These are phyloP conservation scores for Lagenidium giganteum DNA, from an alignment of 352 stramenopile species.

Conservation along the genomic window DNA sequence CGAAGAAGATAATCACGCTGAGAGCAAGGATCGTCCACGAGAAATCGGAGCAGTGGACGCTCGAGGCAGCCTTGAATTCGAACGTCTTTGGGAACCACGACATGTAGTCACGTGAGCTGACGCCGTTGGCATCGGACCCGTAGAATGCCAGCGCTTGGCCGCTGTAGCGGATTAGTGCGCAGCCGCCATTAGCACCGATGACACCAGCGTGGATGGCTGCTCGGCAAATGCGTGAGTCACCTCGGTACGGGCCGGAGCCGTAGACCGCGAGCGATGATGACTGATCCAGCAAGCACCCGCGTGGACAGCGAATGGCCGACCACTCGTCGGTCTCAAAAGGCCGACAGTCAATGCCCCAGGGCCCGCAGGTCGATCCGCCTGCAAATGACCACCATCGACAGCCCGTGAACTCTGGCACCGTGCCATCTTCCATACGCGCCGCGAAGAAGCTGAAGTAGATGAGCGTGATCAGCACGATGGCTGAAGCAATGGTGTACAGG, in stretches of 20 bases:
- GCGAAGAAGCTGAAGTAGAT: conserved; percentile 78
- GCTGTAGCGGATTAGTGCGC: conserved; percentile 49
- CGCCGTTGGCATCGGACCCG: conserved; percentile 39
- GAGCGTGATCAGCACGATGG: too few species aligned
- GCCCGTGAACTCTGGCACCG: conserved; percentile 44
- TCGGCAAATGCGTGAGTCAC: conserved; percentile 79
- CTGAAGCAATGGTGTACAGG: neutral
- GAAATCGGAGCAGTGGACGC: conserved; percentile 58
- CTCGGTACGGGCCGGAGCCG: conserved; percentile 61
- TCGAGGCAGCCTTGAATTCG: conserved; percentile 54
- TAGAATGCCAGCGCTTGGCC: too few species aligned
- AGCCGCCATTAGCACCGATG: conserved; percentile 62
- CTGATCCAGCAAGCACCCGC: conserved; percentile 61
- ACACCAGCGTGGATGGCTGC: conserved; percentile 75
- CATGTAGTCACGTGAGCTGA: conserved; percentile 36
- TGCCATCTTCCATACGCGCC: conserved; percentile 45
- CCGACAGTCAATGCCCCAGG: conserved; percentile 37
- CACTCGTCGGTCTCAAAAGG: conserved; percentile 35
- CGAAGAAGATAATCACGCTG: conserved; percentile 27
- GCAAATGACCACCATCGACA: conserved; percentile 67
- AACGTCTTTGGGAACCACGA: conserved; percentile 85
- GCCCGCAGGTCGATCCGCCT: conserved; percentile 53
- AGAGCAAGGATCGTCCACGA: conserved; percentile 64
- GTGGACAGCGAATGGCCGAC: conserved; percentile 52
- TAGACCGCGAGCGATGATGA: conserved; percentile 60